Base-by-base conservation (phyloP, 2,329 filamentous ascomycete genomes). In the Ophiostoma australiae region DNA sequence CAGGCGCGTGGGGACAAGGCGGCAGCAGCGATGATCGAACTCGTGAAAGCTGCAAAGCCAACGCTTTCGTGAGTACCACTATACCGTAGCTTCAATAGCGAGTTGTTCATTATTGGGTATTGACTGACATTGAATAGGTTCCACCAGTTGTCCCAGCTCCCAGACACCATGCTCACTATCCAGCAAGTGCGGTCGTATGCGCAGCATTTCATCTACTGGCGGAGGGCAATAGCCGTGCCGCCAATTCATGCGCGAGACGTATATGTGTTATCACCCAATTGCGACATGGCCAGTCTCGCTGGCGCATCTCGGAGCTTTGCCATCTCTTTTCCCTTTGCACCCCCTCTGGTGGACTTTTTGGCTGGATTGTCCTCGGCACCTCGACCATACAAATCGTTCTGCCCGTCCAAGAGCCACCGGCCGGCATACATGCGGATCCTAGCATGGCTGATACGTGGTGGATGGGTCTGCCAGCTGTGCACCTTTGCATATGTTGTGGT, bases 141-240 rank as follows among this genome's bases (percentile, higher is more conserved):
- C 77, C 82, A 88, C 70, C 91, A 94, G 78, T 87, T 93, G 70
- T 88, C 90, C 20, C 86, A 89, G 74, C 79, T 79, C 69, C 77
- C 77, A 37, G 87, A 85, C 74, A 88, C 91, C 69, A 86, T 89
- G 27, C 90, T 98, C 69, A 89, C 91, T 3, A 84, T 95, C 1
- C 85, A 88, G 41, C 92, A 97, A 75, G 90, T 98, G 73, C 90
- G 94, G 74, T 90, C 92, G 75, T 91, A 97, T 73, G 93, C 94
- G 11, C 91, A 92, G 72, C 95, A 98, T 81, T 90, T 99, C 73
- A 93, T 98, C 73, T 97, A 96, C 81, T 98, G 94, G 94, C 90
- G 95, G 33, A 90, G 94, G 71, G 95, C 94, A 67, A 91, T 96
- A 72, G 91, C 94, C 20, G 94, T 98, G 58, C 91, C 93, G 4